Evolutionary conservation across 768 basidiomycete species (phyloP).

Genomic region (Russula griseocarnosa): DNA sequence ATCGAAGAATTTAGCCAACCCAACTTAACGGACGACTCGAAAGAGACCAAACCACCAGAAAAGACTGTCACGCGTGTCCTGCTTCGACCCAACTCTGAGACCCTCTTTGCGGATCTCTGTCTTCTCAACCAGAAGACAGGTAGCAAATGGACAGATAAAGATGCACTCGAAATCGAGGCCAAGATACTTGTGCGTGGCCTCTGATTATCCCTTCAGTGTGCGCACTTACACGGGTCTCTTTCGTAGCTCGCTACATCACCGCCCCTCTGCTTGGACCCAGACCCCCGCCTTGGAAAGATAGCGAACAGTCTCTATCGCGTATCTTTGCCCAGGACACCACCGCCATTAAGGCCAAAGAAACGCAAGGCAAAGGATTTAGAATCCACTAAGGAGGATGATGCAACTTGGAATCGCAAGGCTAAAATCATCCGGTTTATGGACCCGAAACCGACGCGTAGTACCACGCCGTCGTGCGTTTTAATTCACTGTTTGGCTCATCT

Average conservation of each 20-base stretch:
- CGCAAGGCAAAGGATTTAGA: slow-evolving; percentile 68
- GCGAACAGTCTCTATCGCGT: slow-evolving; percentile 71
- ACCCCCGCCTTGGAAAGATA: slow-evolving; percentile 70
- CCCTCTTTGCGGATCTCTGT: slow-evolving; percentile 76
- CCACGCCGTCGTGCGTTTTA: slow-evolving; percentile 46
- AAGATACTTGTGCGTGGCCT: slow-evolving; percentile 56
- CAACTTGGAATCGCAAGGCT: slow-evolving; percentile 63
- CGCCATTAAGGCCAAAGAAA: slow-evolving; percentile 52
- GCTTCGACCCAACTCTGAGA: slow-evolving; percentile 73
- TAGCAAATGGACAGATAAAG: slow-evolving; percentile 61
- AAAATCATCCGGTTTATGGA: slow-evolving; percentile 82
- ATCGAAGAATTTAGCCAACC: slow-evolving; percentile 70
- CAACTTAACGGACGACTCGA: slow-evolving; percentile 50
- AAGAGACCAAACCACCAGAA: slow-evolving; percentile 53
- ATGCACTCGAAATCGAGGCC: slow-evolving; percentile 71
- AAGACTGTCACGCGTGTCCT: slow-evolving; percentile 49
- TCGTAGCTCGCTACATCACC: slow-evolving; percentile 66
- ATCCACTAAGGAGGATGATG: slow-evolving; percentile 65
- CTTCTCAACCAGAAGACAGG: slow-evolving; percentile 56
- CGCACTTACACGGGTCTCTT: slow-evolving; percentile 8
- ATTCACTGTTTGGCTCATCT: background rate
- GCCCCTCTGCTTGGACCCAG: slow-evolving; percentile 75
- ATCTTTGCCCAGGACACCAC: slow-evolving; percentile 67
- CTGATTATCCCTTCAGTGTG: background rate
- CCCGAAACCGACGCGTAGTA: slow-evolving; percentile 47